phyloP scores from a whole-genome alignment of 2,329 filamentous ascomycete species.

The Diplodia seriata region DNA sequence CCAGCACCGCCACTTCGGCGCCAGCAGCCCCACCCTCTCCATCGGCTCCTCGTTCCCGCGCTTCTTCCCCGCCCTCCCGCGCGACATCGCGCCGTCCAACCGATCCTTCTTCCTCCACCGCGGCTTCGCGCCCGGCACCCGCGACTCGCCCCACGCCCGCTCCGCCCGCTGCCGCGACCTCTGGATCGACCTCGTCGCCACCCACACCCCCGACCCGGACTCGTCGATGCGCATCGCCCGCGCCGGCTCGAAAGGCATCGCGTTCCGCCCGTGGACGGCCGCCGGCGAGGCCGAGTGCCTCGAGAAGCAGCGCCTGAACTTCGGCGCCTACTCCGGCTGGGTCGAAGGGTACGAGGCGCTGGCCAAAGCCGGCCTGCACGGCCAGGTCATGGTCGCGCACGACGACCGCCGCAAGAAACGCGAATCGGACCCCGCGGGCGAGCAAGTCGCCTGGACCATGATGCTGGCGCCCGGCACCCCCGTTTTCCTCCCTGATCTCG shows the following conservation, averaged over 20 bases:
- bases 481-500: neutral
- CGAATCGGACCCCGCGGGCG: neutral
- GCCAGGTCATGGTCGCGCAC: conserved; percentile 21
- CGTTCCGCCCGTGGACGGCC: conserved; percentile 1
- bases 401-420: neutral
- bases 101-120: conserved; percentile 10
- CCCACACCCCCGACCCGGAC: neutral
- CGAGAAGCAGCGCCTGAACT: conserved; percentile 3
- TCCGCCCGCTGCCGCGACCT: conserved; percentile 4
- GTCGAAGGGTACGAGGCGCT: conserved; percentile 14
- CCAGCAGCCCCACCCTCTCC: conserved; percentile 6
- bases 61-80: conserved; percentile 23
- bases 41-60: conserved; percentile 24
- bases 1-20: neutral
- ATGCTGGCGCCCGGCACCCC: conserved; percentile 2
- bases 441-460: conserved; percentile 20
- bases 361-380: neutral
- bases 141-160: conserved; percentile 3
- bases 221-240: neutral
- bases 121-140: conserved; percentile 10
- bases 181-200: conserved; percentile 4
- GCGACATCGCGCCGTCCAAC: neutral
- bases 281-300: conserved; percentile 17
- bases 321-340: conserved; percentile 6
- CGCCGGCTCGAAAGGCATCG: neutral